Evolutionary conservation across 2,329 filamentous ascomycete genomes (phyloP).

Genomic region (Pestalotiopsis sp.): DNA sequence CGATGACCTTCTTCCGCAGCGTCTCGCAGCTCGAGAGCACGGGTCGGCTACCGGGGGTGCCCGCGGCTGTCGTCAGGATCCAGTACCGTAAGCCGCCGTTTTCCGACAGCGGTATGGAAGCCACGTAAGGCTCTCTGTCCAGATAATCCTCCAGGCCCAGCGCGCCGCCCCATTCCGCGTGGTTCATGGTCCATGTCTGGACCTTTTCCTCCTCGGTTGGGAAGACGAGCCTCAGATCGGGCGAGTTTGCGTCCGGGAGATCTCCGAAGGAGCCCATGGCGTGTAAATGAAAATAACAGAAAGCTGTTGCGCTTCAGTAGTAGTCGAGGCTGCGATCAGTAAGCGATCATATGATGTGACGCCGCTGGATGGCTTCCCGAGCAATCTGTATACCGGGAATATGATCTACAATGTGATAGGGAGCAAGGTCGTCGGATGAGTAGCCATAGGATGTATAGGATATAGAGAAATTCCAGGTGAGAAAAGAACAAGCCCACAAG

Average conservation of each 20-base stretch:
- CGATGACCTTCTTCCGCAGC: conserved; percentile 60
- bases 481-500: neutral
- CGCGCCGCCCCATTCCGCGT: conserved; percentile 60
- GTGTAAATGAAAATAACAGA: neutral
- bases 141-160: conserved; percentile 60
- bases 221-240: conserved; percentile 51
- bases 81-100: conserved; percentile 64
- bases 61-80: conserved; percentile 58
- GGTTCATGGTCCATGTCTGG: conserved; percentile 58
- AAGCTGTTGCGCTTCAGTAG: neutral
- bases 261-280: conserved; percentile 36
- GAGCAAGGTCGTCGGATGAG: neutral
- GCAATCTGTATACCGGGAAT: neutral
- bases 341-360: neutral
- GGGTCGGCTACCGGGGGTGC: conserved; percentile 39
- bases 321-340: neutral
- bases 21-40: conserved; percentile 68
- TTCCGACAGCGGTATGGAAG: conserved; percentile 58
- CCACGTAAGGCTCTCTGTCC: conserved; percentile 59
- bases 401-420: neutral
- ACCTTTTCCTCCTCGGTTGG: conserved; percentile 59
- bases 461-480: neutral
- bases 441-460: neutral
- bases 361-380: neutral
- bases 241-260: conserved; percentile 37